Evolutionary conservation across 139 green algal genomes (phyloP).

Genomic region (Raphidocelis subcapitata): DNA sequence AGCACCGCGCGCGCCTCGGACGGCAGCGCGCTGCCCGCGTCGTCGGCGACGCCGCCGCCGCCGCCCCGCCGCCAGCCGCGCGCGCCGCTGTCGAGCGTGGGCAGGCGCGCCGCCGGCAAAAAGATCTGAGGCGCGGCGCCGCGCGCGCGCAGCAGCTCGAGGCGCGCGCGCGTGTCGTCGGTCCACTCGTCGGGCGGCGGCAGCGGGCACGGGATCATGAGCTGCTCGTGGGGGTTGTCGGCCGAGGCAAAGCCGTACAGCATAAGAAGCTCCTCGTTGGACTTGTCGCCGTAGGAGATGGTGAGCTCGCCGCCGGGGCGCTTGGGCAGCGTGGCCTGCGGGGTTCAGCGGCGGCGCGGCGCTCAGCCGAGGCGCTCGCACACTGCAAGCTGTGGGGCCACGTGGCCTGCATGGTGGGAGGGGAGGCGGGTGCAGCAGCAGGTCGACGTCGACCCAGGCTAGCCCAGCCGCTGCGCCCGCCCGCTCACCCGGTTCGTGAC

Average conservation of each 20-base stretch:
- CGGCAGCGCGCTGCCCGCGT: not conserved
- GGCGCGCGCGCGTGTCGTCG: conserved; percentile 33
- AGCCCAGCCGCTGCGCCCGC: too few species aligned
- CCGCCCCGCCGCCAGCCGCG: not conserved
- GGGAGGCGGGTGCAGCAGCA: too few species aligned
- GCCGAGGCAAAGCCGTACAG: conserved; percentile 75
- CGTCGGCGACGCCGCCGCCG: too few species aligned
- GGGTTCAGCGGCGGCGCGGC: not conserved
- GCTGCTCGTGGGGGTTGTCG: conserved; percentile 63
- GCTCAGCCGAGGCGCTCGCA: too few species aligned
- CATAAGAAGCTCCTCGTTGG: conserved; percentile 86
- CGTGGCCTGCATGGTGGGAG: too few species aligned
- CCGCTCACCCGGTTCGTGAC: conserved; percentile 17
- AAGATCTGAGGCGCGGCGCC: not conserved
- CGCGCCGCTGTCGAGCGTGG: not conserved
- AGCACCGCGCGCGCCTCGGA: conserved; percentile 41
- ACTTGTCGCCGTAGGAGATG: conserved; percentile 58
- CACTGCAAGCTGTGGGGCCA: not conserved
- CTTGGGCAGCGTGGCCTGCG: not conserved
- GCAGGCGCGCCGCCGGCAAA: not conserved
- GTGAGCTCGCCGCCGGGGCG: conserved; percentile 60
- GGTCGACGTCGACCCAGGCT: too few species aligned
- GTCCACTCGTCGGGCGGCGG: conserved; percentile 51
- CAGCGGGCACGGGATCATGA: conserved; percentile 73
- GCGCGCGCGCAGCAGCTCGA: conserved; percentile 48